Conservation (phyloP, 169 alveolate species). For the Eimeria acervulina region DNA sequence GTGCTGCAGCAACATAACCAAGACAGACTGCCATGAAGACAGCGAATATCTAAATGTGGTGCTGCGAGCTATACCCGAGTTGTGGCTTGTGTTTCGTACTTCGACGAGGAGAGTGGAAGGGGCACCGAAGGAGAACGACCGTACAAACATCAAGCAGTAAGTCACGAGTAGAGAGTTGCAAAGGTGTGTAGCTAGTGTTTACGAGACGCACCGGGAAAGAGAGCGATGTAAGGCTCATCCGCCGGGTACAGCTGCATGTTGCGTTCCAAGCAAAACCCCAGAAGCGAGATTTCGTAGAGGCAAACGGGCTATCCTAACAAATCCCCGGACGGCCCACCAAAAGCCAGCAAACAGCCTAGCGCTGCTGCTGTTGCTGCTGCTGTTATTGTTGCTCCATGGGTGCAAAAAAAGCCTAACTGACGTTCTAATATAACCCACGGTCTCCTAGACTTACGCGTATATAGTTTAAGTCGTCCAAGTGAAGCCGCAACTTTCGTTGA, state of each 20-base stretch:
- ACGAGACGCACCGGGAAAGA: constrained; percentile 64
- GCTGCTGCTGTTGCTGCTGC: neutral
- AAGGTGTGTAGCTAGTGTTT: neutral
- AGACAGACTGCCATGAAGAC: neutral
- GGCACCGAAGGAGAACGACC: neutral
- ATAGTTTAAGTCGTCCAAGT: constrained; percentile 63
- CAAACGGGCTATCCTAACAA: neutral
- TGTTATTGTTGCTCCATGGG: neutral
- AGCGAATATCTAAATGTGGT: neutral
- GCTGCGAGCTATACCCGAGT: neutral
- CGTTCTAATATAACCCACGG: neutral
- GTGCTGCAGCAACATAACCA: constrained; percentile 24
- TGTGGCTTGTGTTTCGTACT: neutral
- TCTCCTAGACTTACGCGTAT: constrained; percentile 34
- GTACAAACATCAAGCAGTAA: neutral
- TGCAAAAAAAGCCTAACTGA: neutral
- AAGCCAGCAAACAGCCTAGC: neutral
- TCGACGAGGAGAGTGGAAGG: neutral
- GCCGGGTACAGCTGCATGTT: constrained; percentile 66
- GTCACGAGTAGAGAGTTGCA: neutral
- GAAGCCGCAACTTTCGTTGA: constrained; percentile 54
- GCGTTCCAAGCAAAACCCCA: neutral
- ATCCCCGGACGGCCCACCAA: neutral
- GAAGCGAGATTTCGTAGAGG: neutral
- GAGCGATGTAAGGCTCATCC: constrained; percentile 81